Base-by-base conservation (phyloP, 2,329 filamentous ascomycete genomes). In the Penicillium capsulatum region DNA sequence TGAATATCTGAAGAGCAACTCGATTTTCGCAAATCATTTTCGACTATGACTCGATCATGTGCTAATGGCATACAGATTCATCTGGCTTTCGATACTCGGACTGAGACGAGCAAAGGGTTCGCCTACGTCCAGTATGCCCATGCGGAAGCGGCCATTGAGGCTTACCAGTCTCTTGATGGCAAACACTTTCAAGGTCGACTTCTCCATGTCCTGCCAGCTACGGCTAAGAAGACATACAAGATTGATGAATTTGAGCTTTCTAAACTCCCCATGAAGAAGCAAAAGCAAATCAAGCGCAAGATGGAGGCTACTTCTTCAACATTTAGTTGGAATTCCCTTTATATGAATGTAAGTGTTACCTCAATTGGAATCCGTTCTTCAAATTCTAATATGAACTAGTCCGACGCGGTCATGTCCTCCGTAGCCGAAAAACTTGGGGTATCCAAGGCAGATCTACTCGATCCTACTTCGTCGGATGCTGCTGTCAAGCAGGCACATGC, bases 311-410 rank as follows among this genome's bases (percentile, higher is more conserved):
- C 85, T 7, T 83, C 82, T 19, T 80, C 77, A 34, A 81, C 79
- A 1, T 97, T 97, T 69, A 95, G 91, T 63, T 98, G 92, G 92
- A 98, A 98, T 71, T 91, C 90, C n/a, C 73, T 98, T n/a, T 98
- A 92, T 66, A 94, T 98, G 86, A 96, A 85, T 66, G 85, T 88
- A 69, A 63, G 61, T 61, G 31, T n/a, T 17, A 6, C 7, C 30
- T 10, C n/a, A 13, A 15, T 4, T n/a, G 22, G 11, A 14, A 28
- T 7, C 30, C 8, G 14, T 32, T 15, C 34, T 38, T 20, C 4
- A 20, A 32, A 36, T 33, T 41, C 55, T 61, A 53, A 63, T 41
- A 16, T 22, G 27, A 40, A 26, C 9, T 40, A 75, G 71, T 63
- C 74, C 28, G 90, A 98, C 70, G 87, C 92, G 35, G 89, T 98